Base-by-base conservation (phyloP, 495 filamentous ascomycete genomes). In the Oidiodendron maius region DNA sequence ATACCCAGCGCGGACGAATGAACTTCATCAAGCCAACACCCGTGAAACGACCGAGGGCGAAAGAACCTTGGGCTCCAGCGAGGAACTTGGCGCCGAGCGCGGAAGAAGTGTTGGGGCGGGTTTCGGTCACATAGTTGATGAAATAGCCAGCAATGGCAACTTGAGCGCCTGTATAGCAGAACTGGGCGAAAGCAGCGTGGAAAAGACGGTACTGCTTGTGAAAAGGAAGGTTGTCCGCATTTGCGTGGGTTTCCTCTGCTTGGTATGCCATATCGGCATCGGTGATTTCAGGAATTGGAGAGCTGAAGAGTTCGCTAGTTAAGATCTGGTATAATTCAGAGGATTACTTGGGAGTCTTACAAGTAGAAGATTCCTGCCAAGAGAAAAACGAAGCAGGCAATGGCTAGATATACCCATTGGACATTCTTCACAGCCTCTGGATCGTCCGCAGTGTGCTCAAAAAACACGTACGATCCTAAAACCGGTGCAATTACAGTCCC, bases 91-190 rank as follows among this genome's bases (percentile, higher is more conserved):
- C 62, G 46, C 52, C 44, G 21, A 21, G 25, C 10, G 13, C 54
- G 16, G 36, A 24, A 2, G 42, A 58, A 52, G 68, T 66, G 49
- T 63, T 48, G n/a, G n/a, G n/a, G 64, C 24, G 55, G 25, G 55
- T 34, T 45, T 73, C 67, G 11, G 62, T 52, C 34, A 55, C 59
- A 57, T 70, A 76, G 49, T 73, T 75, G 52, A 78, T 72, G 58
- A 79, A 76, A 50, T 75, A 71, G 22, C 62, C 59, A 12, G 80
- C 79, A 44, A 86, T 76, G 40, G 72, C 78, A 26, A 85, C 80
- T 61, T 87, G 82, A 21, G 81, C 74, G 23, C 84, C 84, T 3
- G 78, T 76, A 61, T 85, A 89, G 61, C 78, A 85, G 64, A 87
- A 87, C 59, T 88, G 82, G 11, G 80, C 72, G 22, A 69, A 73